Evolutionary conservation across 2,329 filamentous ascomycete genomes (phyloP).

Genomic region (Colletotrichum liaoningense): DNA sequence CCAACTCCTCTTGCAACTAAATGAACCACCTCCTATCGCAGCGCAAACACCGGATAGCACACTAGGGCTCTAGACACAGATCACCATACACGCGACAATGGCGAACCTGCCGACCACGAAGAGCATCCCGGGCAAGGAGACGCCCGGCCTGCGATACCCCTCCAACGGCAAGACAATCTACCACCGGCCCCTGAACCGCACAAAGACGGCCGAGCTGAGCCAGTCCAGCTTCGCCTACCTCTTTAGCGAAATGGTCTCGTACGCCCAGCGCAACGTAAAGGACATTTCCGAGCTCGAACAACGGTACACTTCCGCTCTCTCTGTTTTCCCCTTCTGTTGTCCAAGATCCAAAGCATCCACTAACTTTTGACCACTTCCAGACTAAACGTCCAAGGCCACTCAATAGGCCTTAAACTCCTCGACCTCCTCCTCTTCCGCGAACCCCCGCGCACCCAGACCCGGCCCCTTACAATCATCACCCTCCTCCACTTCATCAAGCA

Average conservation of each 20-base stretch:
- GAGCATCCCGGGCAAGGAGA: conserved; percentile 56
- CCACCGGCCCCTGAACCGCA: conserved; percentile 92
- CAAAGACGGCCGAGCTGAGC: conserved; percentile 88
- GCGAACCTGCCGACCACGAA: conserved; percentile 62
- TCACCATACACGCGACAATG: conserved; percentile 49
- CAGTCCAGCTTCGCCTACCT: conserved; percentile 95
- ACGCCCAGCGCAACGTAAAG: conserved; percentile 90
- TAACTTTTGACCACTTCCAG: conserved; percentile 54
- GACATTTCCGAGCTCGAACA: conserved; percentile 95
- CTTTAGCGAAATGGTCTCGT: conserved; percentile 96
- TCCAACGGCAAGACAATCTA: conserved; percentile 98
- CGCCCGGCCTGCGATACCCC: conserved; percentile 82
- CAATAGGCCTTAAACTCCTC: conserved; percentile 92
- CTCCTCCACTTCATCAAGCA: conserved; percentile 97
- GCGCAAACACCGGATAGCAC: background rate
- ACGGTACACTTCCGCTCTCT: conserved; percentile 64
- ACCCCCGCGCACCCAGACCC: conserved; percentile 74
- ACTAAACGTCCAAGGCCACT: conserved; percentile 91
- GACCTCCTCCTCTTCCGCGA: conserved; percentile 93
- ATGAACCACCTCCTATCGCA: background rate
- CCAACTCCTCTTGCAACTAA: background rate
- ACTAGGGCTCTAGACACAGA: too few species aligned
- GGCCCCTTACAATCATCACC: conserved; percentile 88
- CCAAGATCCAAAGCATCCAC: background rate
- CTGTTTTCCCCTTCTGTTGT: background rate